Percentiles rank a stretch among this genome's conserved stretches.
Evolutionary conservation across 78 protist species (phyloP).

Genomic region (Guillardia theta): DNA sequence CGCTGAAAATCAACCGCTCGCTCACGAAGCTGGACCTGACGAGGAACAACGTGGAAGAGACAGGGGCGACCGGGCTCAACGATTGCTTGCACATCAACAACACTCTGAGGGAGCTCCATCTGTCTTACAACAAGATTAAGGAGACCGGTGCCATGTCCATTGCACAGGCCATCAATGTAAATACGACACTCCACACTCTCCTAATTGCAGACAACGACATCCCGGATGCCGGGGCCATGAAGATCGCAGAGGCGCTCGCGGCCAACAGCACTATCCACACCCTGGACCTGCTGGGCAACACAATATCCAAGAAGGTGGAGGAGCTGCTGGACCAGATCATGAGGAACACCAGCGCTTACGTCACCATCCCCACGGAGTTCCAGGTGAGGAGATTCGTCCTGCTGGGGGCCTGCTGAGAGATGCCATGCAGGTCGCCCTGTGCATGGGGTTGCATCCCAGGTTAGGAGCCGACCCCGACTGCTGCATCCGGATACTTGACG

Average conservation of each 20-base stretch:
- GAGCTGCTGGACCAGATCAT: slow-evolving; percentile 13
- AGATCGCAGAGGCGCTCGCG: neutral
- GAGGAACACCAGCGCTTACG: neutral
- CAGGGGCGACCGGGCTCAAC: neutral
- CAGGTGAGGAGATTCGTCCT: no score
- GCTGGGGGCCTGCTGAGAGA: no score
- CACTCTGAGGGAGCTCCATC: slow-evolving; percentile 7
- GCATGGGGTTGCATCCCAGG: slow-evolving; percentile 32
- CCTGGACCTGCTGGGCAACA: slow-evolving; percentile 29
- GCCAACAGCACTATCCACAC: neutral
- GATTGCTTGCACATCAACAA: neutral
- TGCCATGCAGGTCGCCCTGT: neutral
- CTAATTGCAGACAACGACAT: neutral
- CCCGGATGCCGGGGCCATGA: neutral
- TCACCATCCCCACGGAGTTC: neutral
- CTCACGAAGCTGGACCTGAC: neutral
- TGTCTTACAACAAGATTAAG: neutral
- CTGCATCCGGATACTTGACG: slow-evolving; percentile 32
- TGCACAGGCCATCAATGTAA: neutral
- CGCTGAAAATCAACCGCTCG: neutral
- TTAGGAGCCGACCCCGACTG: neutral
- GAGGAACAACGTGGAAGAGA: neutral
- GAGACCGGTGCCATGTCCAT: neutral
- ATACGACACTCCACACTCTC: neutral
- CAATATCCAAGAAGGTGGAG: slow-evolving; percentile 9